These are phyloP conservation scores for Yamadazyma spencermartinsiae DNA, from an alignment of 1,139 yeast species.

Conservation along the genomic window DNA sequence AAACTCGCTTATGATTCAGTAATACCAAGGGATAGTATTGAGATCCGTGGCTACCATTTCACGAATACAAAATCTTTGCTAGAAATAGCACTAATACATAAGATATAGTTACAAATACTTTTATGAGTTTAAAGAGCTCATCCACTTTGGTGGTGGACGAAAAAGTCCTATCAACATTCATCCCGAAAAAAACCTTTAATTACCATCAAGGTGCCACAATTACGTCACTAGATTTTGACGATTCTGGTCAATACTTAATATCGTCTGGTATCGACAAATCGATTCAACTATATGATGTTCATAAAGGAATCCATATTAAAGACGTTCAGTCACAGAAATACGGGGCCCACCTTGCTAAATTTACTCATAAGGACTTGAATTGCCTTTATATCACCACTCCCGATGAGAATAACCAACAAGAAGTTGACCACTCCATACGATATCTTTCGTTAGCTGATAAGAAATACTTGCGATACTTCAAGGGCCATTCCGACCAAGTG, in stretches of 20 bases:
- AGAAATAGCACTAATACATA: too few relatives aligned
- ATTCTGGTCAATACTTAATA: constrained; percentile 75
- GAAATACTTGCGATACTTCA: constrained; percentile 78
- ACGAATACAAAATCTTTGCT: too few relatives aligned
- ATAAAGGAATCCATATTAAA: constrained; percentile 63
- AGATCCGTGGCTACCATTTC: too few relatives aligned
- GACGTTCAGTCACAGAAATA: constrained; percentile 84
- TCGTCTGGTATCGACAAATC: constrained; percentile 82
- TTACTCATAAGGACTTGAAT: constrained; percentile 73
- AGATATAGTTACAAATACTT: too few relatives aligned
- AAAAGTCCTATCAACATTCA: constrained; percentile 46
- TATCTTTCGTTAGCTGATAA: constrained; percentile 77
- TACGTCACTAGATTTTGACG: constrained; percentile 85
- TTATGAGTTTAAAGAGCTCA: too few relatives aligned
- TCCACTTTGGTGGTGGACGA: constrained; percentile 36
- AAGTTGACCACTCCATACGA: constrained; percentile 67
- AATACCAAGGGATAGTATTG: too few relatives aligned
- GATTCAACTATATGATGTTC: constrained; percentile 79
- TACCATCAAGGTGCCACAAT: constrained; percentile 60
- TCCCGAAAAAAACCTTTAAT: constrained; percentile 59
- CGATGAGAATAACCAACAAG: constrained; percentile 25
- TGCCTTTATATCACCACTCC: constrained; percentile 84
- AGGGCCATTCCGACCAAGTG: constrained; percentile 82
- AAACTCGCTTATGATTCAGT: too few relatives aligned
- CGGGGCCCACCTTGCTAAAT: constrained; percentile 85